Evolutionary conservation across 2,329 filamentous ascomycete species (phyloP).

Genomic region (Colletotrichum sp.): DNA sequence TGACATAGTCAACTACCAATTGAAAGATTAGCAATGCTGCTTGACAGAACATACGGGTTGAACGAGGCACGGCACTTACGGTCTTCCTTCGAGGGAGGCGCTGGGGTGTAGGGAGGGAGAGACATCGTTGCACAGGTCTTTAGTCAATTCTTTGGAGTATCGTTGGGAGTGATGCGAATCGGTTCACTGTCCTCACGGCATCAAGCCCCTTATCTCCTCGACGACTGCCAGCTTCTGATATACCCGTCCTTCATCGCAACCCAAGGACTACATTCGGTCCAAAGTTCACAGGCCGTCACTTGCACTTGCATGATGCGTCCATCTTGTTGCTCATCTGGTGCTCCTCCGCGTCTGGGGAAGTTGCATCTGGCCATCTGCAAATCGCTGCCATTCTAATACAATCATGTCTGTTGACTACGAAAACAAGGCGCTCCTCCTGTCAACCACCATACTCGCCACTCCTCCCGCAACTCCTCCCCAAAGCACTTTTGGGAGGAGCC

Average conservation of each 20-base stretch:
- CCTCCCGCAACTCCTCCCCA: not conserved
- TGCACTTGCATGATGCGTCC: not conserved
- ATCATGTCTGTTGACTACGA: not conserved
- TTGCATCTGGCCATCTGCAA: not conserved
- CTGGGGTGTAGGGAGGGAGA: not conserved
- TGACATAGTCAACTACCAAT: constrained; percentile 27
- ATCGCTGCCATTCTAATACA: not conserved
- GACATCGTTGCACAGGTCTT: not conserved
- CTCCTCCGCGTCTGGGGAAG: not conserved
- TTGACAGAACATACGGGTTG: not conserved
- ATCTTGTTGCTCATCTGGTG: not conserved
- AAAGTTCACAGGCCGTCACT: not conserved
- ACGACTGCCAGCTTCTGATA: not conserved
- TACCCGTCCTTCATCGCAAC: not conserved
- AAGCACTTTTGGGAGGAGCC: not conserved
- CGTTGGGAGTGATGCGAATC: not conserved
- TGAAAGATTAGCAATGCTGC: too few relatives aligned
- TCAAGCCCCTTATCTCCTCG: not conserved
- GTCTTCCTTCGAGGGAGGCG: not conserved
- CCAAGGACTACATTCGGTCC: not conserved
- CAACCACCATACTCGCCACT: not conserved
- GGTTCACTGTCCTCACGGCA: not conserved
- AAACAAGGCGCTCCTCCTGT: not conserved
- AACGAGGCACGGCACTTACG: not conserved
- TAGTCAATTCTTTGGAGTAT: not conserved